Percentiles rank a stretch among this genome's conserved stretches.
phyloP scores from a whole-genome alignment of 164 flowering plant species.

The Amborella trichopoda region DNA sequence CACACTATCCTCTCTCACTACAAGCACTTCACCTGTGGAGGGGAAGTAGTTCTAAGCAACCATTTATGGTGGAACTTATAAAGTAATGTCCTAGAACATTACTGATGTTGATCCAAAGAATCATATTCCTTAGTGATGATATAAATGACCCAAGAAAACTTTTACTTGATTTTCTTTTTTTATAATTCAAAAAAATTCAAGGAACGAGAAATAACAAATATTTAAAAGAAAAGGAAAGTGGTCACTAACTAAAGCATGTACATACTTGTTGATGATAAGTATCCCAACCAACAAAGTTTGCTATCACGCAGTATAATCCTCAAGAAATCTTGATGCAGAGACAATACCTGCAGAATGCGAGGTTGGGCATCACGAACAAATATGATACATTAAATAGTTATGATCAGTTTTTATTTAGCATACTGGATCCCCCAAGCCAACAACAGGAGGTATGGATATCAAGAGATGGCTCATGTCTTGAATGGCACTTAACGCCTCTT shows the following conservation, averaged over 20 bases:
- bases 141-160: too few relatives aligned
- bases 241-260: not conserved
- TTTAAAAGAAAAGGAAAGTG: not conserved
- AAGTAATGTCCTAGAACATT: too few relatives aligned
- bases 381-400: not conserved
- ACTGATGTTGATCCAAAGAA: too few relatives aligned
- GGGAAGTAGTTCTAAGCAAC: too few relatives aligned
- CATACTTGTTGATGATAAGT: slow-evolving; percentile 86
- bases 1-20: too few relatives aligned
- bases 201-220: too few relatives aligned
- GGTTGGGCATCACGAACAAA: not conserved
- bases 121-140: too few relatives aligned
- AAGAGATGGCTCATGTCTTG: slow-evolving; percentile 55
- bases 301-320: slow-evolving; percentile 27
- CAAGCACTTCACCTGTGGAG: too few relatives aligned
- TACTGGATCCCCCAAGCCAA: slow-evolving; percentile 76
- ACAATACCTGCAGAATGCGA: slow-evolving; percentile 36
- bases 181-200: too few relatives aligned
- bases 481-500: slow-evolving; percentile 20
- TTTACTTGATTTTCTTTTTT: too few relatives aligned
- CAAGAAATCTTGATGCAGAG: slow-evolving; percentile 29
- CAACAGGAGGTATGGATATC: slow-evolving; percentile 62
- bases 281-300: slow-evolving; percentile 65
- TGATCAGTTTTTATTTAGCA: slow-evolving; percentile 3
- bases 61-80: too few relatives aligned